Evolutionary conservation across 2,329 filamentous ascomycete genomes (phyloP), one percentile per base, ranked within the genome.

Genomic region (Cordyceps cicadae): DNA sequence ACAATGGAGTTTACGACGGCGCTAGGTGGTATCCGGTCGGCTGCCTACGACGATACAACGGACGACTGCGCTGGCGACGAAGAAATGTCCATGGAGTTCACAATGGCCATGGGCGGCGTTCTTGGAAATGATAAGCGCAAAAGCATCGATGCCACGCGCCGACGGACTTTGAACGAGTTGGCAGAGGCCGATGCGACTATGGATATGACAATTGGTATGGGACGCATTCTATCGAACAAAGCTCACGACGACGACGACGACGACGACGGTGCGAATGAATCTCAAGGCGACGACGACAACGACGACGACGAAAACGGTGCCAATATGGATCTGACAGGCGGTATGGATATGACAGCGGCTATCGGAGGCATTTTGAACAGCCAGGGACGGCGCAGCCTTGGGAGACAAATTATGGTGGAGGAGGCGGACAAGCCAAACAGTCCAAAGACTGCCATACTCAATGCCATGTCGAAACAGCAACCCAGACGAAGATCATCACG

Each of bases 131-230:
- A 60, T 3, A 60, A 52, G 19, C 60, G 54, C 8, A 56, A 58
- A 41, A 61, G 60, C 21, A 61, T 57, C 12, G 54, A 37, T 19
- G 54, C 49, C 9, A 15, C 48, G 5, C 37, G 60, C 12, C 60
- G 60, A 21, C 53, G 21, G 24, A 61, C 60, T 29, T 49, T 57
- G 26, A 49, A 54, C 21, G 48, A 49, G 14, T 6, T 61, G 29
- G 39, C 46, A 7, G 60, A 52, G 29, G 46, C 51, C 4, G 61
- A 60, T 48, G 62, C 56, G 67, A 90, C 86, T 57, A 96, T 96
- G 92, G 92, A 96, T 57, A 84, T 96, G 57, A 96, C 92, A 0
- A 87, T 81, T 54, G 88, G 87, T 1, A 80, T 95, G 50, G 92
- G 91, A 5, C 81, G 84, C 5, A 95, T 96, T 62, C 77, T 75